phyloP scores from a whole-genome alignment of 305 asterid genomes.

The Rubia balearica region DNA sequence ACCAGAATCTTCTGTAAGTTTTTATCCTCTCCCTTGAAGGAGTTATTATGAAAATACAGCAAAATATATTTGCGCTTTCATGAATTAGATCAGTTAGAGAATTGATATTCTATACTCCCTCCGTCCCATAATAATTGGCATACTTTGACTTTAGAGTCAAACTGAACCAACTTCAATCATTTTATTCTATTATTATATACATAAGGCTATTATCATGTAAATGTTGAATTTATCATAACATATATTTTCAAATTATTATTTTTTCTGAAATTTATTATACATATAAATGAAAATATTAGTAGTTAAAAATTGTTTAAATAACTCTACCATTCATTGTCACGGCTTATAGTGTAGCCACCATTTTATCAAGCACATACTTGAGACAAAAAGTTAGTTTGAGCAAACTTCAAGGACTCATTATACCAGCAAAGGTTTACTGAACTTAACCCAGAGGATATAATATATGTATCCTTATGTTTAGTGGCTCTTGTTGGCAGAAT shows the following conservation, averaged over 20 bases:
- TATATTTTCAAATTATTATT: no score
- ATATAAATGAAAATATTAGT: no score
- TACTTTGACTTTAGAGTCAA: no score
- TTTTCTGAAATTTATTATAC: no score
- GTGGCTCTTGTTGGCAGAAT: neutral
- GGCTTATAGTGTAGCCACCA: neutral
- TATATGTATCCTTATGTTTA: neutral
- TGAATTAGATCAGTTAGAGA: neutral
- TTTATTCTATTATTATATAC: no score
- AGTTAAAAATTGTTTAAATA: no score
- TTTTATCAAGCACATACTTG: neutral
- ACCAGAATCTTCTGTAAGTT: slow-evolving; percentile 26
- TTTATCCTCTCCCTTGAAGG: neutral
- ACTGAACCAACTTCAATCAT: no score
- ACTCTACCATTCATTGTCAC: neutral
- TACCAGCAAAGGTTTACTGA: neutral
- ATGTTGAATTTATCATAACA: no score
- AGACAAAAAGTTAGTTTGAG: neutral
- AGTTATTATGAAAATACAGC: neutral
- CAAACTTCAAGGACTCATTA: neutral
- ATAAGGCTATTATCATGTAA: no score
- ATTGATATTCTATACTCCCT: neutral
- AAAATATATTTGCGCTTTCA: neutral
- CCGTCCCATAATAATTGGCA: no score
- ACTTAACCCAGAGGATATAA: neutral